phyloP scores from a whole-genome alignment of 2,329 filamentous ascomycete species.

The Cytospora mali region DNA sequence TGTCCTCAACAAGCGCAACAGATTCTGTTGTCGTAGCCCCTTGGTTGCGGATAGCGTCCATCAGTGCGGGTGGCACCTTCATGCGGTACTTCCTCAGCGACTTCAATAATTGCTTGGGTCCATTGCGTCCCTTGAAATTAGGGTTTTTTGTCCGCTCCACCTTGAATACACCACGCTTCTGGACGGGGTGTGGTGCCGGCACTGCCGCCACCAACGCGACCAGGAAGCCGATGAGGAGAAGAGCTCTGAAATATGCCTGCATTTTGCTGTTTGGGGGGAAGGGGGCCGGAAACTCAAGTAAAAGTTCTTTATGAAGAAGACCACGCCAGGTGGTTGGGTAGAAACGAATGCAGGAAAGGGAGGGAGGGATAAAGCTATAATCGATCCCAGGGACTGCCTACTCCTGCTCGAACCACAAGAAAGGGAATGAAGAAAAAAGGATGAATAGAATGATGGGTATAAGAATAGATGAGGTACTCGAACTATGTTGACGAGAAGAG shows the following conservation, averaged over 20 bases:
- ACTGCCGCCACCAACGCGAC: slow-evolving; percentile 50
- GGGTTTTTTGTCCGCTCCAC: slow-evolving; percentile 60
- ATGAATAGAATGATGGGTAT: slow-evolving; percentile 5
- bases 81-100: slow-evolving; percentile 71
- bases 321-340: slow-evolving; percentile 35
- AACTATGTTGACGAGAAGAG: slow-evolving; percentile 14
- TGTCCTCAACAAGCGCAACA: slow-evolving; percentile 22
- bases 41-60: slow-evolving; percentile 41
- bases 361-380: slow-evolving; percentile 13
- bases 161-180: slow-evolving; percentile 60
- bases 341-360: slow-evolving; percentile 19
- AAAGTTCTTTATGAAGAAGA: slow-evolving; percentile 8
- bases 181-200: slow-evolving; percentile 41
- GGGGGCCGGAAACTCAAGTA: slow-evolving; percentile 20
- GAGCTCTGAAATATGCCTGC: slow-evolving; percentile 32
- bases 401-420: slow-evolving; percentile 25
- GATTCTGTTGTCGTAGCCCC: slow-evolving; percentile 25
- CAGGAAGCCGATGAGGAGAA: slow-evolving; percentile 51
- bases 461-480: slow-evolving; percentile 22
- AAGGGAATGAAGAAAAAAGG: slow-evolving; percentile 8
- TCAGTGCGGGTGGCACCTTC: slow-evolving; percentile 47
- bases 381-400: slow-evolving; percentile 23
- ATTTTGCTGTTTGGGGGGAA: slow-evolving; percentile 29
- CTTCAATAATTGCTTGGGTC: slow-evolving; percentile 63
- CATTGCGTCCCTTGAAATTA: slow-evolving; percentile 58